Base-by-base conservation (phyloP, 306 rosid species). In the Argentina anserina region DNA sequence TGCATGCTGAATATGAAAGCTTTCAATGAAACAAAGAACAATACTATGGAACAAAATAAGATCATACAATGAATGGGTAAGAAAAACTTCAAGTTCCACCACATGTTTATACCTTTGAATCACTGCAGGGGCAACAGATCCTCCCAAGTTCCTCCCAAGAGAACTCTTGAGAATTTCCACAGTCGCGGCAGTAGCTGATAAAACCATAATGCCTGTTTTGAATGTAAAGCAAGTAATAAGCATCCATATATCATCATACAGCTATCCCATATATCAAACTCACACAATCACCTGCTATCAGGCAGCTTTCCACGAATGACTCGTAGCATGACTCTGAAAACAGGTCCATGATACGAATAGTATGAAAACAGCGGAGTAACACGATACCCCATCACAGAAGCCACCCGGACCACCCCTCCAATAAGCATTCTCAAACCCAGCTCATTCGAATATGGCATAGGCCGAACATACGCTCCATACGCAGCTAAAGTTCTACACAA, bases 341-440 rank as follows among this genome's bases (percentile, higher is more conserved):
- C 88, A 31, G 98, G 97, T 72, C 97, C 98, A 65, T 91, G 97
- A 75, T 76, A 91, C 39, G 97, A 88, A 70, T 91, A 88, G 82
- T 94, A 88, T 0, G 98, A 89, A 80, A 89, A 89, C 42, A 94
- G 81, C 20, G 97, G 98, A 18, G 90, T 80, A 29, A 90, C 84
- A 68, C 84, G 90, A 75, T 75, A 85, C 67, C 98, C 97, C 86
- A 91, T 60, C 23, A 88, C 84, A 29, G 95, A 85, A 74, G 98
- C 98, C 79, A 89, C 97, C 82, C 96, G 75, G 15, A 74, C 90
- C 74, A 83, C 95, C 60, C 98, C 98, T n/a, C 96, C 98, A 65
- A 94, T 91, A 82, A 91, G 96, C 98, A 94, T 94, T 45, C 97
- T 83, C 81, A 94, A 74, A 69, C 98, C 98, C 61, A 89, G 21